Evolutionary conservation across 331 rosid species (phyloP).

Genomic region (Arachis monticola): DNA sequence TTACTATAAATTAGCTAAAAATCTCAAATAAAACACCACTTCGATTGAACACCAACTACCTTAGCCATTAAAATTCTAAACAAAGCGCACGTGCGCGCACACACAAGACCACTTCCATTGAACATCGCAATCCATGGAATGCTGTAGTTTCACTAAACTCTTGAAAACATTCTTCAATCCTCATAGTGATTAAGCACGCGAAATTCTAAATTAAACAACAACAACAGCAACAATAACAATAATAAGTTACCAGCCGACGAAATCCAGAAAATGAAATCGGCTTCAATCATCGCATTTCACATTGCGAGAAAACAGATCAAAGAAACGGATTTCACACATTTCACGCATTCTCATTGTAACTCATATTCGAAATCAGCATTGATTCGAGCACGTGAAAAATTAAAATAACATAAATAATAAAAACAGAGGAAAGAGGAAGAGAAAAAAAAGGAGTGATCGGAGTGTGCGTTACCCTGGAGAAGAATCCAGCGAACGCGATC

Average conservation of each 20-base stretch:
- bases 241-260: slow-evolving; percentile 9
- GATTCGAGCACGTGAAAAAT: slow-evolving; percentile 8
- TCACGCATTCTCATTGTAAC: slow-evolving; percentile 28
- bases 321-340: slow-evolving; percentile 36
- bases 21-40: neutral
- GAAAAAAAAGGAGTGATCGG: slow-evolving; percentile 9
- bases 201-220: neutral
- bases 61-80: neutral
- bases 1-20: neutral
- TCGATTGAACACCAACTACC: neutral
- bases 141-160: slow-evolving; percentile 10
- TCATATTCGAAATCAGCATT: slow-evolving; percentile 28
- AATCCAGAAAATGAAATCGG: slow-evolving; percentile 30
- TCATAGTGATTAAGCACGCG: neutral
- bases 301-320: slow-evolving; percentile 40
- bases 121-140: neutral
- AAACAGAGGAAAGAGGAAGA: neutral
- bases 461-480: slow-evolving; percentile 44
- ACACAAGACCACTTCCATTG: neutral
- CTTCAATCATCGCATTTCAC: slow-evolving; percentile 41
- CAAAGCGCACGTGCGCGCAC: too few relatives aligned
- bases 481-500: slow-evolving; percentile 35
- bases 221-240: neutral
- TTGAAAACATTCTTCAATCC: slow-evolving; percentile 5
- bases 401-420: neutral